Conservation (phyloP, 1,284 basidiomycete species). For the Irpex sp. region DNA sequence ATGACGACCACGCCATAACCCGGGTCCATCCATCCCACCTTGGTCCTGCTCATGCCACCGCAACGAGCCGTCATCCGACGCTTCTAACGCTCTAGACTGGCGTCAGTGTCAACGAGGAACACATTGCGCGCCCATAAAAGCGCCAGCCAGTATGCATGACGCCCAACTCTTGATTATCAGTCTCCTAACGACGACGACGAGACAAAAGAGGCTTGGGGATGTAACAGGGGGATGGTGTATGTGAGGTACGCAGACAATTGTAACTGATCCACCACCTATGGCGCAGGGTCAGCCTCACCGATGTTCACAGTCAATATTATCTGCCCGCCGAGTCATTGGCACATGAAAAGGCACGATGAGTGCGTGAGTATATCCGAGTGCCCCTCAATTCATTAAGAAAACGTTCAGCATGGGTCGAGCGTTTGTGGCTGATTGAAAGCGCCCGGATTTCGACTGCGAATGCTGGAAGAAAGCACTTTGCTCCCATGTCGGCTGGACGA, state of each 20-base stretch:
- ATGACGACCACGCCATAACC: not conserved
- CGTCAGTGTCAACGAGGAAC: not conserved
- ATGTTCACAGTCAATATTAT: not conserved
- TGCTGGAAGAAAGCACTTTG: not conserved
- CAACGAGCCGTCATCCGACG: not conserved
- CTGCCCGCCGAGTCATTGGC: not conserved
- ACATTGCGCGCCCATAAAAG: not conserved
- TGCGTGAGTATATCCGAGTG: not conserved
- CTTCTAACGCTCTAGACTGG: not conserved
- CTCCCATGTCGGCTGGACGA: not conserved
- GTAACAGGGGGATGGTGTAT: not conserved
- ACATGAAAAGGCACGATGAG: not conserved
- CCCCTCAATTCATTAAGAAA: not conserved
- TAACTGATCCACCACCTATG: no score
- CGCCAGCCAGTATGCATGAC: no score
- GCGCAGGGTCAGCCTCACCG: no score
- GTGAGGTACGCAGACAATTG: not conserved
- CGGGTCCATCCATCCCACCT: not conserved
- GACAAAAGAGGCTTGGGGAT: not conserved
- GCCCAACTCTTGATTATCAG: not conserved
- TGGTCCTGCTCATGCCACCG: not conserved
- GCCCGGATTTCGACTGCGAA: no score
- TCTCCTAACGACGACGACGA: not conserved
- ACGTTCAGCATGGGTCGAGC: not conserved
- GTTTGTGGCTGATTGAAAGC: no score